phyloP scores from a whole-genome alignment of 169 alveolate species.

The Babesia bovis region DNA sequence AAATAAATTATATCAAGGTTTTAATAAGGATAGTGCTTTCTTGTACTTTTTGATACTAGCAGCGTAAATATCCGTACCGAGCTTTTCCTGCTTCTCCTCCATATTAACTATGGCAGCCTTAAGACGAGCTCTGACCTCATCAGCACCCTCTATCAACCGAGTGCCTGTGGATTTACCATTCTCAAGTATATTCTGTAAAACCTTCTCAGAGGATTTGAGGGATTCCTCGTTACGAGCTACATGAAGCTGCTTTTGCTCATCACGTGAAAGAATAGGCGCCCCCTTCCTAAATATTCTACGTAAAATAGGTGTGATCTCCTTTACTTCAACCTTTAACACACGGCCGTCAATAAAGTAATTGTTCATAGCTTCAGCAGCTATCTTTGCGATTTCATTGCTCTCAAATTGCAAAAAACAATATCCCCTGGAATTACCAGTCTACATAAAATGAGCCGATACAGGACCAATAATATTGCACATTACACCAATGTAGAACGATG shows the following conservation, averaged over 20 bases:
- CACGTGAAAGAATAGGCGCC: neutral
- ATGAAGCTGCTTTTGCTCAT: neutral
- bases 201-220: neutral
- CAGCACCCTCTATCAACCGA: neutral
- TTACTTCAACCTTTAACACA: constrained; percentile 44
- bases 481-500: no score
- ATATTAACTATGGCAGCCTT: constrained; percentile 1
- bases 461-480: neutral
- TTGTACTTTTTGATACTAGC: constrained; percentile 26
- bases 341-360: constrained; percentile 65
- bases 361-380: constrained; percentile 69
- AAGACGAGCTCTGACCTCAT: constrained; percentile 4
- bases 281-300: constrained; percentile 46
- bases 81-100: constrained; percentile 20
- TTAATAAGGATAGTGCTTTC: constrained; percentile 15
- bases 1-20: neutral
- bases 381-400: constrained; percentile 46
- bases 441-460: no score
- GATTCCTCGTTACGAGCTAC: neutral
- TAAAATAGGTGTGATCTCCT: constrained; percentile 11
- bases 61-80: constrained; percentile 44
- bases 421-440: constrained; percentile 63
- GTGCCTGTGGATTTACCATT: neutral
- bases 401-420: constrained; percentile 55
- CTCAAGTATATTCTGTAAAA: neutral